A percentile compares a stretch with the other conserved stretches of the same genome.
phyloP scores from a whole-genome alignment of 192 early-diverging fungal genomes.

The Dimargaris xerosporica region DNA sequence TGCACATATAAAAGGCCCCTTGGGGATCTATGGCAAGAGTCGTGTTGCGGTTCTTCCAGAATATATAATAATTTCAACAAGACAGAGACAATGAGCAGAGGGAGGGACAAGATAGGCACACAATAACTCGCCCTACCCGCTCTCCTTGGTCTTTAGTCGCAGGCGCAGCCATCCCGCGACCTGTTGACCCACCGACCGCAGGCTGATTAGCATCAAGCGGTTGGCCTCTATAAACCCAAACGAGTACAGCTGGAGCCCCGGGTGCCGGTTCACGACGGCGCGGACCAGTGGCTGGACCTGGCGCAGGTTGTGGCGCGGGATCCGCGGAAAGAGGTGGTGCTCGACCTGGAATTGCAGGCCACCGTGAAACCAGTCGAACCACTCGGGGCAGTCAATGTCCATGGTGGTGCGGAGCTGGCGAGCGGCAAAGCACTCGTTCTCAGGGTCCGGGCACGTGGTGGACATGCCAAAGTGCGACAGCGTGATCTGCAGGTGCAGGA shows the following conservation, averaged over 20 bases:
- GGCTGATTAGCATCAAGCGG: constrained; percentile 47
- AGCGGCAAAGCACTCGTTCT: constrained; percentile 64
- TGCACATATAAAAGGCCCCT: no score
- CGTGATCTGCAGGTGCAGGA: constrained; percentile 93
- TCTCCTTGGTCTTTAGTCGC: neutral
- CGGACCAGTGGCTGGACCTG: constrained; percentile 50
- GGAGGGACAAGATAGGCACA: no score
- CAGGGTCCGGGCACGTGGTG: constrained; percentile 46
- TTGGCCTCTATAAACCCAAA: constrained; percentile 76
- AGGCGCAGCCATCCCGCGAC: constrained; percentile 17
- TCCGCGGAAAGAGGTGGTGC: constrained; percentile 89
- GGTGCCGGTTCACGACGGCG: constrained; percentile 56
- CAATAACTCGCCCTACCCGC: neutral
- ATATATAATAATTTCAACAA: no score
- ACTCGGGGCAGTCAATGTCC: constrained; percentile 88
- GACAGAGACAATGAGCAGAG: no score
- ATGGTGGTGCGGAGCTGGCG: constrained; percentile 83
- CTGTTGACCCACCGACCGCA: constrained; percentile 69
- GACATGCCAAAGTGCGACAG: constrained; percentile 94
- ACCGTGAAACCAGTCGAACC: constrained; percentile 97
- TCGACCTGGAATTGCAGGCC: constrained; percentile 92
- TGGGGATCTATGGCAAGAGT: no score
- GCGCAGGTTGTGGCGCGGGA: constrained; percentile 80
- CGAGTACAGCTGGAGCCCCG: constrained; percentile 58
- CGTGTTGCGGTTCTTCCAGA: no score